Base-by-base conservation (phyloP, 306 rosid genomes). In the Crotalaria pallida region DNA sequence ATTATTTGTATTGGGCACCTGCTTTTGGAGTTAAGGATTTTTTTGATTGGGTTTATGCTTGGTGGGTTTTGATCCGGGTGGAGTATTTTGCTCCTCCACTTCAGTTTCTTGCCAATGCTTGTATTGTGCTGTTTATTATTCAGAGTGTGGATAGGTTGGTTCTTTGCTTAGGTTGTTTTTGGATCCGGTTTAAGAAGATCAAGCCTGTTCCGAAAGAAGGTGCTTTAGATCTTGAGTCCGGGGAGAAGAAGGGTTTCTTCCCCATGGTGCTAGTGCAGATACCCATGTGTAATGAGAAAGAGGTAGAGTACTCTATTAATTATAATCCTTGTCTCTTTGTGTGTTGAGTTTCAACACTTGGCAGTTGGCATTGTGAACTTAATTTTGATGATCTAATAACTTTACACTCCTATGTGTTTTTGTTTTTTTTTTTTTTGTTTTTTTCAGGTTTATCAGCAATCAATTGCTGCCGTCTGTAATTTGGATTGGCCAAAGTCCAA, bases 211-310 rank as follows among this genome's bases (percentile, higher is more conserved):
- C 88, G 1, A 88, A 81, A 68, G 78, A 58, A 34, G 87, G 40
- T 7, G 74, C 29, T 4, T 1, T 66, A 29, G 97, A 94, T 77
- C 88, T 85, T 56, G 99, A 94, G 76, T 81, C 98, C 8, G 92
- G 91, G 0, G 95, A 87, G 56, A 81, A 83, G 6, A 81, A 83
- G 6, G 96, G 86, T 23, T 91, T 76, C 71, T 86, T 83, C 74
- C 99, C 99, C 0, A 94, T 89, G 99, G 99, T 94, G 17, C 86
- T 94, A 45, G 91, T 94, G 61, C 99, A 94, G 96, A 94, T 94
- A 83, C 99, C 99, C 79, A 94, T 91, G 99, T 91, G 97, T 72
- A 91, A 91, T 49, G 97, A 94, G 87, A 90, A 82, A 58, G 97
- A 93, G 97, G 98, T 90, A 78, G 17, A n/a, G 16, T 17, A 16